Evolutionary conservation across 176 grass and related monocot genomes (phyloP).

Genomic region (Paspalum vaginatum): DNA sequence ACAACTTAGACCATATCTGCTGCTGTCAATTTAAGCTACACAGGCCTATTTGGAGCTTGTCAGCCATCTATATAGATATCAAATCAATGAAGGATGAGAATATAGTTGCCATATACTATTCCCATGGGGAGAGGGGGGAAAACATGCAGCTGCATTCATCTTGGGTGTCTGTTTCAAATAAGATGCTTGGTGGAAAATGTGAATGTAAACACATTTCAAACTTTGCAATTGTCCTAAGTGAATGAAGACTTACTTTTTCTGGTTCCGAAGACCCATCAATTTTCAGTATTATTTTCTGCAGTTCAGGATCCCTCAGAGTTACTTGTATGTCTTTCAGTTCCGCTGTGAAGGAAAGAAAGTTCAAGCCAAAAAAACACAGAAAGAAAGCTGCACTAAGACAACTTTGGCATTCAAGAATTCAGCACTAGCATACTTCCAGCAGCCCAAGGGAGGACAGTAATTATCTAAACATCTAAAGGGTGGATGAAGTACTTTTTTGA

Average conservation of each 20-base stretch:
- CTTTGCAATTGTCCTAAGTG: background rate
- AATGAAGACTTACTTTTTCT: conserved; percentile 64
- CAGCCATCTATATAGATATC: conserved; percentile 1
- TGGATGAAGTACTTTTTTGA: background rate
- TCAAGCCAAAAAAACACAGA: conserved; percentile 9
- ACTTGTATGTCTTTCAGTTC: conserved; percentile 63
- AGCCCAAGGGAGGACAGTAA: conserved; percentile 2
- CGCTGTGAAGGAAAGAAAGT: conserved; percentile 37
- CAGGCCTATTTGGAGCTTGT: background rate
- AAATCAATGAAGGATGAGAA: conserved; percentile 18
- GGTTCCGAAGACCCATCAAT: conserved; percentile 67
- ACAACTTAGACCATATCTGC: background rate
- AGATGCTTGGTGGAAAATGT: background rate
- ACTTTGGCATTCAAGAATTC: background rate
- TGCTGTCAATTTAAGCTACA: conserved; percentile 5
- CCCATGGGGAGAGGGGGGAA: background rate
- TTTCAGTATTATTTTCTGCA: conserved; percentile 61
- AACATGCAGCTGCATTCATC: background rate
- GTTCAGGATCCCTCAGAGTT: conserved; percentile 56
- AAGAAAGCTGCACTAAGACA: background rate
- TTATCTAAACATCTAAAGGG: conserved; percentile 2
- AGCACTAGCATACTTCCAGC: background rate
- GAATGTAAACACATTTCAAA: conserved; percentile 7
- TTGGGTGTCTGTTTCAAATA: background rate
- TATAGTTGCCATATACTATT: background rate